These are phyloP conservation scores for Beauveria sp. DNA, from an alignment of 2,329 filamentous ascomycete species.

Conservation along the genomic window DNA sequence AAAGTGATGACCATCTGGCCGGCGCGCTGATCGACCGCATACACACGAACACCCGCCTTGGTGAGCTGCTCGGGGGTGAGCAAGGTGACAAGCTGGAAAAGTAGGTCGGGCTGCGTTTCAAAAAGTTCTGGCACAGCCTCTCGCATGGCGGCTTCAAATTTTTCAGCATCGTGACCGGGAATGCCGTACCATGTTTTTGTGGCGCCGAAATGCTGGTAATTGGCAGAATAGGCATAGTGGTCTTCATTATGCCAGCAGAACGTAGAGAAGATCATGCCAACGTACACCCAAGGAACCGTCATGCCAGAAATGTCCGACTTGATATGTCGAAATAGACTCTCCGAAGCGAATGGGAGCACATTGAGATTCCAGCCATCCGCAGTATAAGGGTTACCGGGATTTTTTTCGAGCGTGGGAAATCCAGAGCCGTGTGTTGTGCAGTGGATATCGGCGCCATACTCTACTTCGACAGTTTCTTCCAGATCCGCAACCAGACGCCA, in stretches of 20 bases:
- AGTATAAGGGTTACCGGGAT: constrained; percentile 79
- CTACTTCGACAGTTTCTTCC: constrained; percentile 93
- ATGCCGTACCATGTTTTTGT: constrained; percentile 99
- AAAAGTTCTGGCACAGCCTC: constrained; percentile 94
- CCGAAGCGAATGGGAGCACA: constrained; percentile 78
- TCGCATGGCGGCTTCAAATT: constrained; percentile 91
- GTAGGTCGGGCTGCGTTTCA: constrained; percentile 88
- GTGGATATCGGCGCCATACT: constrained; percentile 97
- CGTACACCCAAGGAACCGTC: constrained; percentile 98
- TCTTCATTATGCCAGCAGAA: constrained; percentile 99
- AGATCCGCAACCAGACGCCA: constrained; percentile 92
- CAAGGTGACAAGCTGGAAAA: constrained; percentile 96
- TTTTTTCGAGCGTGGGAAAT: constrained; percentile 88
- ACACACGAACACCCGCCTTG: constrained; percentile 88
- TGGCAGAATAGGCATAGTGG: constrained; percentile 94
- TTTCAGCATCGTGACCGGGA: constrained; percentile 84
- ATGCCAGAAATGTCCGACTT: constrained; percentile 98
- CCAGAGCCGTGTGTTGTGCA: constrained; percentile 96
- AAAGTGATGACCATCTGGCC: constrained; percentile 97
- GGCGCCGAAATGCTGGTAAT: constrained; percentile 96
- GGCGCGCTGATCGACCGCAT: constrained; percentile 89
- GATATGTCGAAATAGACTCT: constrained; percentile 93
- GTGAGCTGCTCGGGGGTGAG: constrained; percentile 87
- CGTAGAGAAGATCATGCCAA: constrained; percentile 98
- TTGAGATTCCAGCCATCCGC: constrained; percentile 95